phyloP scores from a whole-genome alignment of 2,329 filamentous ascomycete genomes.

The Coleophoma eucalyptorum region DNA sequence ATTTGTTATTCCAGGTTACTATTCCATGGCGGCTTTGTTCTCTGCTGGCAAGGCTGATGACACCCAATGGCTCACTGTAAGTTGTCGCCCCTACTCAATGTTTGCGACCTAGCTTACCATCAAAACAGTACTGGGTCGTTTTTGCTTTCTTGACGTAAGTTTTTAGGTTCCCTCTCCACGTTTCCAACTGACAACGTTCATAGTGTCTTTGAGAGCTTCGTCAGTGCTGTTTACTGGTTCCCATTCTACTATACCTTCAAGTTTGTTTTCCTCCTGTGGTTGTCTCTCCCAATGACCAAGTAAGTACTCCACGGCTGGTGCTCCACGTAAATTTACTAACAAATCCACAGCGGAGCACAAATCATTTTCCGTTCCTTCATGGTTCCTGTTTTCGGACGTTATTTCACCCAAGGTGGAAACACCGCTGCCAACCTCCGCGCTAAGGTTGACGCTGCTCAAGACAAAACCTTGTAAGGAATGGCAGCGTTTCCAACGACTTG shows the following conservation, averaged over 20 bases:
- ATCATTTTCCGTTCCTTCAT: slow-evolving; percentile 96
- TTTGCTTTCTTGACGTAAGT: slow-evolving; percentile 73
- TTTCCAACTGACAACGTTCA: slow-evolving; percentile 4
- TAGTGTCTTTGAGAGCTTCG: slow-evolving; percentile 73
- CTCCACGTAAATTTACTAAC: slow-evolving; percentile 4
- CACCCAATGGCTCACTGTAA: slow-evolving; percentile 74
- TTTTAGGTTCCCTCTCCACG: background rate
- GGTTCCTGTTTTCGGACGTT: slow-evolving; percentile 85
- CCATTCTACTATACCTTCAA: slow-evolving; percentile 99
- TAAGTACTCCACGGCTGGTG: slow-evolving; percentile 45
- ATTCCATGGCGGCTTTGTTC: slow-evolving; percentile 77
- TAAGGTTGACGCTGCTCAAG: slow-evolving; percentile 70
- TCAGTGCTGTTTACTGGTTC: slow-evolving; percentile 90
- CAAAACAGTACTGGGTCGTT: slow-evolving; percentile 76
- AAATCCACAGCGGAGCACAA: slow-evolving; percentile 73
- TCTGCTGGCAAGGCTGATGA: slow-evolving; percentile 69
- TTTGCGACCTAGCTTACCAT: slow-evolving; percentile 8
- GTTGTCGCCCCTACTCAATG: slow-evolving; percentile 24
- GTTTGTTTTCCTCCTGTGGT: slow-evolving; percentile 96
- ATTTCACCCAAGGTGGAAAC: slow-evolving; percentile 69
- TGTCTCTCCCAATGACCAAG: slow-evolving; percentile 91
- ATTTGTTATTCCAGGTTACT: slow-evolving; percentile 80
- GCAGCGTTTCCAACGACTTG: background rate
- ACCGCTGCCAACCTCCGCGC: slow-evolving; percentile 85
- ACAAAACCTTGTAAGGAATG: slow-evolving; percentile 60